Evolutionary conservation across 1,139 yeast species (phyloP), one percentile per base, ranked within the genome.

Genomic region (Candida gigantensis): DNA sequence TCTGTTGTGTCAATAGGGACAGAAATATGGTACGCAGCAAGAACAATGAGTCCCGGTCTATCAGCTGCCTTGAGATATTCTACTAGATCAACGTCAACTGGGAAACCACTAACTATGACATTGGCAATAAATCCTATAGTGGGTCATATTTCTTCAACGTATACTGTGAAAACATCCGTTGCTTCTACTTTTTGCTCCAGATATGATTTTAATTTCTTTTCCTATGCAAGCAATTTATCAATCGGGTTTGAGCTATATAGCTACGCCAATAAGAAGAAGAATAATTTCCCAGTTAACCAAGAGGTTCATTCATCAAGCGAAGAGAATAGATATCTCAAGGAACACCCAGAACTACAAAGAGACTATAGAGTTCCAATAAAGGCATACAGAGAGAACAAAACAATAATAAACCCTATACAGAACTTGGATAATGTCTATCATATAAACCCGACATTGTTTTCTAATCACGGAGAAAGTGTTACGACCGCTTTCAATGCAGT

Each of bases 81-180:
- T 1, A 87, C 97, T 0, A 81, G 88, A 43, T 84, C 96, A 0
- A 81, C 95, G 0, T 79, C 84, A 35, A 84, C 95, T 0, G 95
- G 94, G 2, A 84, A 87, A 43, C 98, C 99, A 0, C 60, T 90
- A 44, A 86, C 96, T 0, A 77, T 92, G 77, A 86, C 97, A 0
- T 55, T 92, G 24, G 84, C 96, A 1, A 74, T 86, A 41, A 92
- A 92, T 57, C 99, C 99, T 1, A 68, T 92, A 9, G 71, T 92
- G 57, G 99, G 98, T 3, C 95, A 90, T 48, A 61, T 94, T 5
- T 84, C 95, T 1, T 83, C 96, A 1, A 84, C 96, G 0, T 92
- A 92, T 56, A 80, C 96, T 0, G 88, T 92, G 23, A 81, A 84
- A 51, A 86, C 96, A 0, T 78, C 89, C 5, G 74, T 79, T 1